Conservation (phyloP, 306 rosid genomes). For the Dalbergia oliveri region DNA sequence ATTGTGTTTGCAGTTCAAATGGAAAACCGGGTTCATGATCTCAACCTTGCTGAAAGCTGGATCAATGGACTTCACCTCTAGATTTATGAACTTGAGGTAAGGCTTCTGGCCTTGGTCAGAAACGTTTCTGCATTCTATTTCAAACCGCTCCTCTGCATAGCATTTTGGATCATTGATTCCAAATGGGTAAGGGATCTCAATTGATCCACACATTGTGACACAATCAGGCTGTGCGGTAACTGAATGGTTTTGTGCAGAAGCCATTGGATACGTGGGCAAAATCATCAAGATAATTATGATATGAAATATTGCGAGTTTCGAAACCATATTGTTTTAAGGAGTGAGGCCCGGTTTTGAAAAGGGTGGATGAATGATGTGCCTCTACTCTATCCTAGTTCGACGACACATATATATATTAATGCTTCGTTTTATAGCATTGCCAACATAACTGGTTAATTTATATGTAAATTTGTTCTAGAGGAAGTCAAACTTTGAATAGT, state of each 20-base stretch:
- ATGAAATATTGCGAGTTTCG: background rate
- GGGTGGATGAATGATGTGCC: background rate
- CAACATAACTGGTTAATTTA: background rate
- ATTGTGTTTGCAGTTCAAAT: background rate
- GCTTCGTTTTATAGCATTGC: background rate
- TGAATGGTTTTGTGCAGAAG: background rate
- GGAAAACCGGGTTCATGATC: slow-evolving; percentile 22
- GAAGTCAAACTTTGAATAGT: background rate
- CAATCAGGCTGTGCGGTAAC: slow-evolving; percentile 36
- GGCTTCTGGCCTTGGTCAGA: background rate
- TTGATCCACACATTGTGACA: slow-evolving; percentile 19
- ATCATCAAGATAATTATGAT: background rate
- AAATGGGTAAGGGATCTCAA: slow-evolving; percentile 49
- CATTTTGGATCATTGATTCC: slow-evolving; percentile 41
- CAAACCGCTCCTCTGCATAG: slow-evolving; percentile 11
- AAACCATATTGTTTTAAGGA: background rate
- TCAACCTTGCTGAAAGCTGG: background rate
- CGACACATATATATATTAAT: background rate
- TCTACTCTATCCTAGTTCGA: background rate
- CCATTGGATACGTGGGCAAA: background rate
- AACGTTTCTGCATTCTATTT: background rate
- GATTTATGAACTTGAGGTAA: background rate
- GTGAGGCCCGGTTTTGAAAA: too few relatives aligned
- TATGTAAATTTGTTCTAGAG: background rate
- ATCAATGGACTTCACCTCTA: slow-evolving; percentile 13